Evolutionary conservation across 2,329 filamentous ascomycete genomes (phyloP), one percentile per base, ranked within the genome.

Genomic region (Gyromitra esculenta): DNA sequence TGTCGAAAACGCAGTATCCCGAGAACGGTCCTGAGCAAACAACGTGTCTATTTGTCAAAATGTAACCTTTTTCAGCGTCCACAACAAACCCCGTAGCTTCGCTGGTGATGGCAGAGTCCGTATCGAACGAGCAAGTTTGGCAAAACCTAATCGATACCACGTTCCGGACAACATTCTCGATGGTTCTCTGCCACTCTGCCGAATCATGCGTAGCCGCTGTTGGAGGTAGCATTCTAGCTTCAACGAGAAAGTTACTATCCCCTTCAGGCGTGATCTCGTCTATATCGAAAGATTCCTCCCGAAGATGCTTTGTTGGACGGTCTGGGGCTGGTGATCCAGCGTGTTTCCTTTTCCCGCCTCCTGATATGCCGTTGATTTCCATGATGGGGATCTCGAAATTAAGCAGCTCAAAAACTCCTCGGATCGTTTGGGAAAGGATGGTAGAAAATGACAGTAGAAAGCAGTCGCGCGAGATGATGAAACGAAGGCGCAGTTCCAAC

Each of bases 61-160:
- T 95, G 83, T 94, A 94, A 83, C 96, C 96, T 83, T 89, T 90
- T 85, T 97, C 91, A 4, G 96, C 93, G 85, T 99, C 96, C 31
- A 99, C 96, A 15, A 99, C 94, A 82, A 99, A 99, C 6, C 96
- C 96, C 0, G 96, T 99, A 2, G 96, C 96, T 85, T 99, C 96
- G 81, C 94, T 97, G 18, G 93, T 93, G 83, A 97, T 88, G 5
- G 96, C 96, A 37, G 93, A 87, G 81, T 99, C 96, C n/a, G 96
- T 98, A 83, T 99, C 96, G 83, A 99, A 99, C 31, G 95, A 94
- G 83, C 93, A 97, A 0, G 96, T 97, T 87, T 97, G 94, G 83
- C 95, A 98, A 86, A 99, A 99, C 80, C 97, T 92, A 81, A 99
- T 98, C n/a, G 95, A 97, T 64, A 99, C 96, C 18, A 98, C 96